Conservation (phyloP, 2,329 filamentous ascomycete species). For the Aspergillus pseudonomiae region DNA sequence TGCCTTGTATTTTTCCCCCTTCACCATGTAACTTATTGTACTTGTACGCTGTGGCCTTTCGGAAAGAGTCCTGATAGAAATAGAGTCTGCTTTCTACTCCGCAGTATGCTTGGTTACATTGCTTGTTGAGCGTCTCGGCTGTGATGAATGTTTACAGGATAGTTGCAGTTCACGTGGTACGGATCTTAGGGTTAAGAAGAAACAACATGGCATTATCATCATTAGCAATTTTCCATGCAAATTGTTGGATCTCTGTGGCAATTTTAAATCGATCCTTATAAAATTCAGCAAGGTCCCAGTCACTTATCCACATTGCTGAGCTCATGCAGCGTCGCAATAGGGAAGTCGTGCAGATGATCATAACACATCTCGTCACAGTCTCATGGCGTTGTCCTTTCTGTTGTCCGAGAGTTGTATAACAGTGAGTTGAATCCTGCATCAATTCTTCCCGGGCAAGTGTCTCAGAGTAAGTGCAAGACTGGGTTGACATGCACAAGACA, state of each 20-base stretch:
- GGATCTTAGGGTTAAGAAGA: background rate
- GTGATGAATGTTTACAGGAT: background rate
- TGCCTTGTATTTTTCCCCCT: constrained; percentile 9
- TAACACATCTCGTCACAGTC: background rate
- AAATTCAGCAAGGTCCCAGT: background rate
- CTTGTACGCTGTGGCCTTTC: constrained; percentile 26
- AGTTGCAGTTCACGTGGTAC: background rate
- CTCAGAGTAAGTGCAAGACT: background rate
- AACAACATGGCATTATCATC: background rate
- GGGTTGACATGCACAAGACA: background rate
- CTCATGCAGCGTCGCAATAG: background rate
- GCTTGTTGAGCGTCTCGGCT: background rate
- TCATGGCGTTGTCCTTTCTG: background rate
- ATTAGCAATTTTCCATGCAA: background rate
- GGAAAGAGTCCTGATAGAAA: constrained; percentile 29
- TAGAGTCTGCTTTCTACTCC: constrained; percentile 29
- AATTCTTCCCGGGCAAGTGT: background rate
- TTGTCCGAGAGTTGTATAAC: background rate
- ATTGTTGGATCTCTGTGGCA: background rate
- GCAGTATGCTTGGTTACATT: background rate
- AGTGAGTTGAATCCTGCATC: background rate
- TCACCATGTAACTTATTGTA: constrained; percentile 34
- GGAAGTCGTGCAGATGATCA: background rate
- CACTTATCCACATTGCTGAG: background rate
- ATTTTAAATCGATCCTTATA: background rate